Evolutionary conservation across 1,139 yeast genomes (phyloP).

Genomic region (Pneumocystis jirovecii): DNA sequence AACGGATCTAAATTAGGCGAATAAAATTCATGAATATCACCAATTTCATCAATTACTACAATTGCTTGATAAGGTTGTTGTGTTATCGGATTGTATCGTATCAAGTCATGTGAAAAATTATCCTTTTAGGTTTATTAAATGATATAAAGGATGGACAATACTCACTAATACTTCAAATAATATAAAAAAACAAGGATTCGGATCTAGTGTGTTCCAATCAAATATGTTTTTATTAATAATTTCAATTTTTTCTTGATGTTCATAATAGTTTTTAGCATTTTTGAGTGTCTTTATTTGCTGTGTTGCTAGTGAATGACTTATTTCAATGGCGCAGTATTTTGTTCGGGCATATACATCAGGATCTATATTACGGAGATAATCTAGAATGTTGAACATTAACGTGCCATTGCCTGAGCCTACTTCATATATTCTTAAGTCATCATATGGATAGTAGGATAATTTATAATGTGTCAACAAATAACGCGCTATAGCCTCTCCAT

Average conservation of each 20-base stretch:
- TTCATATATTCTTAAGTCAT: slow-evolving; percentile 61
- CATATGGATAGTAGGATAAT: slow-evolving; percentile 47
- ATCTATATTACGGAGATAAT: slow-evolving; percentile 44
- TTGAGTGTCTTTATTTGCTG: slow-evolving; percentile 36
- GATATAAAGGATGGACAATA: neutral
- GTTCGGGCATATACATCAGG: slow-evolving; percentile 61
- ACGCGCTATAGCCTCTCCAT: slow-evolving; percentile 73
- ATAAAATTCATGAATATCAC: slow-evolving; percentile 65
- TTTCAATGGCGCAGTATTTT: slow-evolving; percentile 62
- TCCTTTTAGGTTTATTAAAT: slow-evolving; percentile 25
- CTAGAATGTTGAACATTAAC: slow-evolving; percentile 61
- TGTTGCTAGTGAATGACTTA: slow-evolving; percentile 50
- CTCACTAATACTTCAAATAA: slow-evolving; percentile 57
- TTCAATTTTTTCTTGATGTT: slow-evolving; percentile 41
- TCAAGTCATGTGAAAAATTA: slow-evolving; percentile 68
- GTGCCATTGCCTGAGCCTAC: slow-evolving; percentile 91
- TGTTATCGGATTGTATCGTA: slow-evolving; percentile 56
- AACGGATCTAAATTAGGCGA: slow-evolving; percentile 53
- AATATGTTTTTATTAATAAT: slow-evolving; percentile 62
- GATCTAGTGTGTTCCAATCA: slow-evolving; percentile 51
- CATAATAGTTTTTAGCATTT: slow-evolving; percentile 18
- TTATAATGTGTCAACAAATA: slow-evolving; percentile 57
- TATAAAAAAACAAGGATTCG: slow-evolving; percentile 62
- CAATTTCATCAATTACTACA: slow-evolving; percentile 56
- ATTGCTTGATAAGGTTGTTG: slow-evolving; percentile 64